A percentile compares a stretch with the other conserved stretches of the same genome.
Evolutionary conservation across 2,329 filamentous ascomycete genomes (phyloP).

Genomic region (Aspergillus glaucus): DNA sequence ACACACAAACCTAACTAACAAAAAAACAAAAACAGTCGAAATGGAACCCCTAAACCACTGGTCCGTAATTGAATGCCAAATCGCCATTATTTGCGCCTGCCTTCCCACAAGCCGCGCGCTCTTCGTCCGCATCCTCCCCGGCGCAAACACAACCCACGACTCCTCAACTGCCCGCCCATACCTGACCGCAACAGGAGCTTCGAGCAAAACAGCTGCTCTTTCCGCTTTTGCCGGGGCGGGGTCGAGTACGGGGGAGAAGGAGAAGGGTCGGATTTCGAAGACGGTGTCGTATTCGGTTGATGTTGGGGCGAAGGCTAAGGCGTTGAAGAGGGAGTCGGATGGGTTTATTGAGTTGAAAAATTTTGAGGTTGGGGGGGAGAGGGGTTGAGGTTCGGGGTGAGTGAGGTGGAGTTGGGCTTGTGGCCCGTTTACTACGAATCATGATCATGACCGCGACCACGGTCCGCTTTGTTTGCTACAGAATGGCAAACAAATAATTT

Average conservation of each 20-base stretch:
- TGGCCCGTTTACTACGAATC: background rate
- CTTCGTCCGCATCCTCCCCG: conserved; percentile 14
- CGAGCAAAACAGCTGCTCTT: too few species aligned
- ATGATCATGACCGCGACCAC: too few species aligned
- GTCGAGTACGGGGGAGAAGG: background rate
- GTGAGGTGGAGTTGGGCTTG: background rate
- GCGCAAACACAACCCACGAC: conserved; percentile 5
- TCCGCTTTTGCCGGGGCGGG: background rate
- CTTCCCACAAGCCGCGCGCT: conserved; percentile 20
- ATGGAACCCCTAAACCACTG: conserved; percentile 22
- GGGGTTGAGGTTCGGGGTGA: background rate
- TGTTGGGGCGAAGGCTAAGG: background rate
- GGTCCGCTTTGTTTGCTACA: too few species aligned
- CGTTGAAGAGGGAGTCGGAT: background rate
- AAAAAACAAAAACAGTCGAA: conserved; percentile 2
- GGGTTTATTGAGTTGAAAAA: background rate
- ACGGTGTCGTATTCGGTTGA: background rate
- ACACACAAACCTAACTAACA: too few species aligned
- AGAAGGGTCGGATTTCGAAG: background rate
- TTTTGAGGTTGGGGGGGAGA: background rate
- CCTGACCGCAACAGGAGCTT: background rate
- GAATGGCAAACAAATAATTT: too few species aligned
- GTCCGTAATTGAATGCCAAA: conserved; percentile 23
- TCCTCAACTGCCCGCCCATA: background rate
- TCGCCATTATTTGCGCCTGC: conserved; percentile 21